Percentiles rank a stretch among this genome's conserved stretches.
These are phyloP conservation scores for Neurospora sp. DNA, from an alignment of 495 filamentous ascomycete species.

Conservation along the genomic window DNA sequence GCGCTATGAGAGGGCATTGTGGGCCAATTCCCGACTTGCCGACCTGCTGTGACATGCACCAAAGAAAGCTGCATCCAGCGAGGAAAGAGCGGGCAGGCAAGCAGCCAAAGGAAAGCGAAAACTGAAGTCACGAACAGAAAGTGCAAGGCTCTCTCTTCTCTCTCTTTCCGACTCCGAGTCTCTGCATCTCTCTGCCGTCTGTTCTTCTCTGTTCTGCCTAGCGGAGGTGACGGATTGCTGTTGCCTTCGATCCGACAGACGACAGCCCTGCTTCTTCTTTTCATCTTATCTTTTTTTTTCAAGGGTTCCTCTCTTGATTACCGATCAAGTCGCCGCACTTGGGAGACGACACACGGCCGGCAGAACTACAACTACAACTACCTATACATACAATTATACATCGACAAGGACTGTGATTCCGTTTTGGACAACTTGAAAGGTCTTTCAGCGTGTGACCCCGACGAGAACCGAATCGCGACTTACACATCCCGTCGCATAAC, in stretches of 20 bases:
- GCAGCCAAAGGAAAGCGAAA: neutral
- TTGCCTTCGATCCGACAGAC: neutral
- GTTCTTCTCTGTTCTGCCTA: neutral
- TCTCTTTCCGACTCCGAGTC: neutral
- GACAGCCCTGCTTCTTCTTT: neutral
- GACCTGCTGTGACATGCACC: slow-evolving; percentile 1
- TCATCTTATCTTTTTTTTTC: neutral
- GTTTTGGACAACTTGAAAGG: neutral
- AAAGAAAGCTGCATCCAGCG: slow-evolving; percentile 4
- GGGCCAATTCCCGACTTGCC: neutral
- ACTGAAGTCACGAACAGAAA: neutral
- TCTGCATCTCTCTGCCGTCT: neutral
- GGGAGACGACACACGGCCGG: neutral
- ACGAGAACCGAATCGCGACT: neutral
- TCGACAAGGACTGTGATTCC: neutral
- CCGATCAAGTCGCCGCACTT: neutral
- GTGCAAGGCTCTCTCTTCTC: neutral
- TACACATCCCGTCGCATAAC: neutral
- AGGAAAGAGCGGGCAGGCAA: neutral
- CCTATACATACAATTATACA: neutral
- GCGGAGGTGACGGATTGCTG: neutral
- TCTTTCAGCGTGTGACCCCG: neutral
- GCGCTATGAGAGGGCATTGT: neutral
- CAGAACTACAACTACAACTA: neutral
- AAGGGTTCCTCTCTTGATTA: neutral